phyloP scores from a whole-genome alignment of 2,329 filamentous ascomycete genomes.

The Setomelanomma holmii region DNA sequence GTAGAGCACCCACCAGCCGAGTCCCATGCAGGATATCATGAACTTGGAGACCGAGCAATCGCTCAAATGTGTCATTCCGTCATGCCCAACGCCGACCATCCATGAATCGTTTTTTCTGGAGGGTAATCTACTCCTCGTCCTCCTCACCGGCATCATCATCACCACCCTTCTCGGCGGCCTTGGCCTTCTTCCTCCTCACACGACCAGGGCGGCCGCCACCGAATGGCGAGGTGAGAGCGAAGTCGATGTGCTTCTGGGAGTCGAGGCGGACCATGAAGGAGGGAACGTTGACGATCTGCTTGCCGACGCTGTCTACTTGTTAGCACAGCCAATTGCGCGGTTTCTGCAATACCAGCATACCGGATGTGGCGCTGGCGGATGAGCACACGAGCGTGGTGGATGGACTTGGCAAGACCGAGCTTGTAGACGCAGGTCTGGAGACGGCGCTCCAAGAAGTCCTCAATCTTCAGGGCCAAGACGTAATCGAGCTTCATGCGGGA shows the following conservation, averaged over 20 bases:
- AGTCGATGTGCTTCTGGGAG: constrained; percentile 99
- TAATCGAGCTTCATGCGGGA: constrained; percentile 99
- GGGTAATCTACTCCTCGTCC: constrained; percentile 68
- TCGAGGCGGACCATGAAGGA: constrained; percentile 99
- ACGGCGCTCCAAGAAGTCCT: constrained; percentile 99
- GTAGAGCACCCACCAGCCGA: constrained; percentile 37
- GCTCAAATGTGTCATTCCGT: constrained; percentile 42
- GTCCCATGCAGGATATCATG: constrained; percentile 40
- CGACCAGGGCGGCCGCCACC: constrained; percentile 96
- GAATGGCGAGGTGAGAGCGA: constrained; percentile 95
- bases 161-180: constrained; percentile 86
- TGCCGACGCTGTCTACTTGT: constrained; percentile 75
- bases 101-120: constrained; percentile 40
- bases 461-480: constrained; percentile 97
- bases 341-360: too few relatives aligned
- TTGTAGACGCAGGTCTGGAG: constrained; percentile 99
- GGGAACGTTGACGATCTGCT: constrained; percentile 99
- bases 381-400: constrained; percentile 99
- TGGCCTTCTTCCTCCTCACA: constrained; percentile 99
- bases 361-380: constrained; percentile 99
- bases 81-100: constrained; percentile 47
- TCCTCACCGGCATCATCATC: constrained; percentile 86
- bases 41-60: constrained; percentile 36
- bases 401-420: constrained; percentile 99
- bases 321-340: too few relatives aligned